A percentile compares a stretch with the other conserved stretches of the same genome.
phyloP scores from a whole-genome alignment of 768 basidiomycete species.

The Mycena floridula region DNA sequence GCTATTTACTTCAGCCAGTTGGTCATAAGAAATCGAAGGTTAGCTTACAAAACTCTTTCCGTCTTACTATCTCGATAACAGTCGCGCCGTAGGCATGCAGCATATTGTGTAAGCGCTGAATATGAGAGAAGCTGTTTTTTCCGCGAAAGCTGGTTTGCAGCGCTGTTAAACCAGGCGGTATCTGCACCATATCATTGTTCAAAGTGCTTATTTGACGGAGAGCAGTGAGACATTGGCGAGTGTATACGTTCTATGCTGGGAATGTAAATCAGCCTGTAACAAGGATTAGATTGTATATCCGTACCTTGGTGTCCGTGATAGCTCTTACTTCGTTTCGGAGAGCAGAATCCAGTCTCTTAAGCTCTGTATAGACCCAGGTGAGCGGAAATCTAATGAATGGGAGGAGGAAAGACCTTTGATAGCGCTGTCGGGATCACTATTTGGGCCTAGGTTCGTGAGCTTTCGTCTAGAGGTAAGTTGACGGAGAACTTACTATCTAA shows the following conservation, averaged over 20 bases:
- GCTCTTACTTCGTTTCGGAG: slow-evolving; percentile 57
- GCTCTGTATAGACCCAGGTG: slow-evolving; percentile 36
- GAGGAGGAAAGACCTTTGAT: slow-evolving; percentile 39
- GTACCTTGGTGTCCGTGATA: slow-evolving; percentile 51
- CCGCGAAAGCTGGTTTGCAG: slow-evolving; percentile 71
- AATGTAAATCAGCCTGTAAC: slow-evolving; percentile 16
- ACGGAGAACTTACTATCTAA: not conserved
- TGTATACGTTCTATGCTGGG: slow-evolving; percentile 61
- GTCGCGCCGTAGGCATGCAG: slow-evolving; percentile 90
- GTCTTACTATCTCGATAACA: slow-evolving; percentile 82
- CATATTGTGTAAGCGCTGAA: slow-evolving; percentile 84
- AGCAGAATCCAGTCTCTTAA: slow-evolving; percentile 54
- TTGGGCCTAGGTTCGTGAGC: slow-evolving; percentile 31
- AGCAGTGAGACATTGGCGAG: slow-evolving; percentile 54
- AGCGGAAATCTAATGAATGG: not conserved
- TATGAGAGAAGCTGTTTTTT: slow-evolving; percentile 85
- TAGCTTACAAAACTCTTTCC: slow-evolving; percentile 80
- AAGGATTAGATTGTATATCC: not conserved
- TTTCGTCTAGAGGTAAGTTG: no score
- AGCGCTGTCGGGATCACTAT: slow-evolving; percentile 41
- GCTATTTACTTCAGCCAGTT: no score
- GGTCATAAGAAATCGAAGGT: not conserved
- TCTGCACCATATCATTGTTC: slow-evolving; percentile 74
- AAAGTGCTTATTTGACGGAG: slow-evolving; percentile 74
- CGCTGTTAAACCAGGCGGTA: slow-evolving; percentile 57